Percentiles rank a stretch among this genome's conserved stretches.
Evolutionary conservation across 2,329 filamentous ascomycete genomes (phyloP).

Genomic region (Triangularia setosa): DNA sequence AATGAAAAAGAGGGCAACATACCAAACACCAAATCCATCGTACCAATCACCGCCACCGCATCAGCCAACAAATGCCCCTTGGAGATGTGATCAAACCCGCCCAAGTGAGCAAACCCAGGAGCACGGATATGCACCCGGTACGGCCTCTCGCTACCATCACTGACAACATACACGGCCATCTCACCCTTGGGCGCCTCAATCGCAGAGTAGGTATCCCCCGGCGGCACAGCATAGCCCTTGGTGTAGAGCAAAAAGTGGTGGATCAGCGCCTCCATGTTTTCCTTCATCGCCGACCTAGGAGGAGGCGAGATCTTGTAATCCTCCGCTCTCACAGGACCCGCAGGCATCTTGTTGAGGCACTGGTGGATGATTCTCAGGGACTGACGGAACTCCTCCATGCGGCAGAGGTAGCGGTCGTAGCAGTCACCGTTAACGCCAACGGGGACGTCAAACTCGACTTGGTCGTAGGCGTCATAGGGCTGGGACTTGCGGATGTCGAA

Average conservation of each 20-base stretch:
- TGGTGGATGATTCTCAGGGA: slow-evolving; percentile 97
- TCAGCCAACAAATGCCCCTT: slow-evolving; percentile 93
- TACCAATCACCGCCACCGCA: slow-evolving; percentile 90
- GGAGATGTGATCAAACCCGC: slow-evolving; percentile 88
- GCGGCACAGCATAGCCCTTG: slow-evolving; percentile 95
- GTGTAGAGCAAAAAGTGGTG: slow-evolving; percentile 99
- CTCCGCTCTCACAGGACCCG: slow-evolving; percentile 89
- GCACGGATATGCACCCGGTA: slow-evolving; percentile 98
- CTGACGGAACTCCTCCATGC: slow-evolving; percentile 99
- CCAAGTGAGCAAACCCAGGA: slow-evolving; percentile 91
- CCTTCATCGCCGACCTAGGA: slow-evolving; percentile 97
- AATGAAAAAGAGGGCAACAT: slow-evolving; percentile 22
- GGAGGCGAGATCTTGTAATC: slow-evolving; percentile 98
- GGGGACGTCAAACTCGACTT: slow-evolving; percentile 97
- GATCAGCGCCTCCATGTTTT: slow-evolving; percentile 99
- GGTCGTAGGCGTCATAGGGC: slow-evolving; percentile 95
- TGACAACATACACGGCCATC: slow-evolving; percentile 97
- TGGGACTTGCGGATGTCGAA: slow-evolving; percentile 96
- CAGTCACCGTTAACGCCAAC: slow-evolving; percentile 97
- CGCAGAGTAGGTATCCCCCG: slow-evolving; percentile 94
- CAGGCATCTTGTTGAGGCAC: slow-evolving; percentile 98
- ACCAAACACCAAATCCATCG: slow-evolving; percentile 88
- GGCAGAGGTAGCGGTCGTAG: slow-evolving; percentile 98
- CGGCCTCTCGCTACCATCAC: slow-evolving; percentile 90
- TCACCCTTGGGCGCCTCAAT: slow-evolving; percentile 99